Percentiles rank a stretch among this genome's conserved stretches.
Conservation (phyloP, 306 rosid species). For the Begonia peltatifolia region DNA sequence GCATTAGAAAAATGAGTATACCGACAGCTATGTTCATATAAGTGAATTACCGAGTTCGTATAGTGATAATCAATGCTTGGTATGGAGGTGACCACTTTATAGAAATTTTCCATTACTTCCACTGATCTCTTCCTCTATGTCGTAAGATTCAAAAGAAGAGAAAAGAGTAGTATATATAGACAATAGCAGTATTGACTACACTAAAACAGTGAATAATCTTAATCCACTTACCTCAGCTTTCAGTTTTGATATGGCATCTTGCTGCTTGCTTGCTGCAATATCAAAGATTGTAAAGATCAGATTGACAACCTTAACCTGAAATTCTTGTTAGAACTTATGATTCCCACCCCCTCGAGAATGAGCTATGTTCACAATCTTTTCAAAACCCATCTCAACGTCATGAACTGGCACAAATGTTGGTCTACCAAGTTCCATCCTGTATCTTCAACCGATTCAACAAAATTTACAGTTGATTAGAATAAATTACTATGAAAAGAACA, state of each 20-base stretch:
- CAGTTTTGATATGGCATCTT: slow-evolving; percentile 43
- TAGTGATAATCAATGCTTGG: slow-evolving; percentile 74
- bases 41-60: slow-evolving; percentile 57
- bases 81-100: slow-evolving; percentile 57
- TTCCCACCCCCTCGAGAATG: slow-evolving; percentile 67
- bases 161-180: too few relatives aligned
- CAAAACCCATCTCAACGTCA: slow-evolving; percentile 91
- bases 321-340: slow-evolving; percentile 2
- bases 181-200: too few relatives aligned
- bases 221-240: slow-evolving; percentile 60
- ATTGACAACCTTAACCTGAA: slow-evolving; percentile 3
- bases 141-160: too few relatives aligned
- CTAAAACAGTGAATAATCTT: slow-evolving; percentile 8
- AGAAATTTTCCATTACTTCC: slow-evolving; percentile 56
- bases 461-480: neutral
- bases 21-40: too few relatives aligned
- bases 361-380: slow-evolving; percentile 81
- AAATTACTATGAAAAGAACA: neutral
- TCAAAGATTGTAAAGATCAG: slow-evolving; percentile 3
- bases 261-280: slow-evolving; percentile 65
- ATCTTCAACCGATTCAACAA: slow-evolving; percentile 19
- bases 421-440: slow-evolving; percentile 63
- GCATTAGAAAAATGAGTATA: too few relatives aligned
- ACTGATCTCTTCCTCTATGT: slow-evolving; percentile 54
- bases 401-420: slow-evolving; percentile 79